Conservation (phyloP, 441 rosid species). For the Populus hybrid region DNA sequence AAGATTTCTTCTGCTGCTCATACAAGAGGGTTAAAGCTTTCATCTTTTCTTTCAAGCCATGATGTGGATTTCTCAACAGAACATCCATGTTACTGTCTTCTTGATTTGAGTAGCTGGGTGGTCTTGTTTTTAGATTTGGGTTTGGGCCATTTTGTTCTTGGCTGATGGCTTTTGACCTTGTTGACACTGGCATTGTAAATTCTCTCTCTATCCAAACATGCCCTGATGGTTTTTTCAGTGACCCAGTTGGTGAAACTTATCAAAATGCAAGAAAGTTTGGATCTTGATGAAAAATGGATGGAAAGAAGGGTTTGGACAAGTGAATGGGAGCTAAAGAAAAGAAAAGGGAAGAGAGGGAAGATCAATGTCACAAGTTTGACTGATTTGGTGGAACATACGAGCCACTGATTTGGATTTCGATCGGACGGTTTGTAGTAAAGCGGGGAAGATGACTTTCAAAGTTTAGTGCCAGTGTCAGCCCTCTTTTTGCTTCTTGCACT, state of each 20-base stretch:
- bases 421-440: conserved; percentile 26
- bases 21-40: conserved; percentile 67
- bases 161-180: conserved; percentile 57
- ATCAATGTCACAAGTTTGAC: conserved; percentile 9
- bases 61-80: conserved; percentile 61
- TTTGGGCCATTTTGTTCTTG: conserved; percentile 31
- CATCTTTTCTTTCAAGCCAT: conserved; percentile 80
- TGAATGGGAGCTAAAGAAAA: conserved; percentile 17
- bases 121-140: conserved; percentile 30
- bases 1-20: conserved; percentile 77
- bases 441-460: conserved; percentile 27
- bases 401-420: conserved; percentile 19
- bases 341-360: conserved; percentile 21
- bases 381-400: conserved; percentile 1
- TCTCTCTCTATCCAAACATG: conserved; percentile 43
- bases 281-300: too few species aligned
- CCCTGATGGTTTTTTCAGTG: conserved; percentile 25
- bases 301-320: not conserved
- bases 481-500: conserved; percentile 16
- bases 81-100: conserved; percentile 32
- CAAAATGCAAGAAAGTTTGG: conserved; percentile 18
- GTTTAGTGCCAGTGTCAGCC: conserved; percentile 17
- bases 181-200: conserved; percentile 70
- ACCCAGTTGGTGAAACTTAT: conserved; percentile 22
- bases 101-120: conserved; percentile 27